Conservation (phyloP, 352 stramenopile species). For the Globisporangium perplexum region DNA sequence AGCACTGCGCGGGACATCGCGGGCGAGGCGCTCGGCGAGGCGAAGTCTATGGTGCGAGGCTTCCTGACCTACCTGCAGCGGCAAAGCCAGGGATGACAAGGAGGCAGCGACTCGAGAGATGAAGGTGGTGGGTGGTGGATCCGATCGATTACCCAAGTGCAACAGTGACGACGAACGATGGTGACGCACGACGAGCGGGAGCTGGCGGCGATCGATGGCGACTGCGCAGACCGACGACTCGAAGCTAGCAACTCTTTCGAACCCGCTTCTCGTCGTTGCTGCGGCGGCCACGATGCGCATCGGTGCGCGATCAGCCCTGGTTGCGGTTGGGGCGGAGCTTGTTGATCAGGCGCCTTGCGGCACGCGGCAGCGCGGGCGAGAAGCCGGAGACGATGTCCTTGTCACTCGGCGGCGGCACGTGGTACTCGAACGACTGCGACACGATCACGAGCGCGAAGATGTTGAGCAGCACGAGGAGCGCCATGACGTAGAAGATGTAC, state of each 20-base stretch:
- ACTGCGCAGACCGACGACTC: neutral
- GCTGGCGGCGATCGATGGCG: neutral
- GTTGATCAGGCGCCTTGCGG: constrained; percentile 31
- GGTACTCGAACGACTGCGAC: constrained; percentile 80
- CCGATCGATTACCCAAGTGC: neutral
- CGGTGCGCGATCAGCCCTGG: constrained; percentile 1
- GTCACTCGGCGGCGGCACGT: constrained; percentile 40
- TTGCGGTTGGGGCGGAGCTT: constrained; percentile 12
- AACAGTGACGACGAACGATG: neutral
- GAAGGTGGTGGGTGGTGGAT: too few relatives aligned
- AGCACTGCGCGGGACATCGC: constrained; percentile 81
- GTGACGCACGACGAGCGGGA: neutral
- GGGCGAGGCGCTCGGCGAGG: constrained; percentile 74
- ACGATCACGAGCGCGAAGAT: constrained; percentile 54
- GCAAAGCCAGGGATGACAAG: constrained; percentile 16
- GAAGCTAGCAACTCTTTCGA: neutral
- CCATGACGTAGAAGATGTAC: constrained; percentile 86
- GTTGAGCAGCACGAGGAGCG: constrained; percentile 58
- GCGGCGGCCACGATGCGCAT: too few relatives aligned
- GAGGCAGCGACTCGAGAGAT: neutral
- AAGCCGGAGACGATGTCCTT: constrained; percentile 51
- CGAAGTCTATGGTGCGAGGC: constrained; percentile 76
- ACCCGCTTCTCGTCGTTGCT: neutral
- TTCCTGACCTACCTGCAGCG: constrained; percentile 71
- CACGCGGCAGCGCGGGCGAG: constrained; percentile 52